These are phyloP conservation scores for Lactarius tabidus DNA, from an alignment of 768 basidiomycete species.

Conservation along the genomic window DNA sequence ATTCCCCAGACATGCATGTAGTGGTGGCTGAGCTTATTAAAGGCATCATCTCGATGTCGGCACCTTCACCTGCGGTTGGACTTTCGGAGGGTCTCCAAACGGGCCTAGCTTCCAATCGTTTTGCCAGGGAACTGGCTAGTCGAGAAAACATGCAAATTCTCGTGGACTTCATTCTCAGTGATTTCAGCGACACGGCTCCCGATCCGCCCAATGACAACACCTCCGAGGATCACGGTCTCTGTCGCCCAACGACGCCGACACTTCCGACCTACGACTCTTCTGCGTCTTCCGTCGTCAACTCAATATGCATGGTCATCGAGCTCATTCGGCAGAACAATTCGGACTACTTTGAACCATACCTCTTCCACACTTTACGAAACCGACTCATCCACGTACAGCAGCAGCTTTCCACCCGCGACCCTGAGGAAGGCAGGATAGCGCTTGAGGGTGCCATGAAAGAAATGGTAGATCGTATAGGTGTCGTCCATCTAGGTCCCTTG, in stretches of 20 bases:
- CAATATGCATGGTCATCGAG: constrained; percentile 87
- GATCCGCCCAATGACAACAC: neutral
- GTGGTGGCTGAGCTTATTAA: constrained; percentile 91
- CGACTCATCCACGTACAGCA: constrained; percentile 86
- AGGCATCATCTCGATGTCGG: constrained; percentile 90
- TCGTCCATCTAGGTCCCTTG: constrained; percentile 86
- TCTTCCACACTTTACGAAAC: constrained; percentile 91
- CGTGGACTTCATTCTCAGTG: constrained; percentile 69
- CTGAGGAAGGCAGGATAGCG: constrained; percentile 59
- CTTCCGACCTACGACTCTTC: constrained; percentile 49
- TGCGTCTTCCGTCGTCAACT: constrained; percentile 78
- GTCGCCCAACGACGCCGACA: constrained; percentile 26
- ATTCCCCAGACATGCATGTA: constrained; percentile 72
- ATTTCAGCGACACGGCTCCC: constrained; percentile 39
- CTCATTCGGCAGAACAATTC: constrained; percentile 97
- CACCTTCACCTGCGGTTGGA: constrained; percentile 75
- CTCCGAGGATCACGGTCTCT: constrained; percentile 28
- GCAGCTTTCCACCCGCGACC: constrained; percentile 44
- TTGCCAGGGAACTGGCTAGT: constrained; percentile 84
- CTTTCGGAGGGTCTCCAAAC: constrained; percentile 66
- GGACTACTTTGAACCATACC: constrained; percentile 96
- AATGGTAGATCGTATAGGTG: constrained; percentile 79
- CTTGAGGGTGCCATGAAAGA: constrained; percentile 72
- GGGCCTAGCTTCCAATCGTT: constrained; percentile 75
- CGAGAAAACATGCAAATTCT: constrained; percentile 67